Evolutionary conservation across 2,329 filamentous ascomycete genomes (phyloP), one percentile per base, ranked within the genome.

Genomic region (Claviceps sorghi): DNA sequence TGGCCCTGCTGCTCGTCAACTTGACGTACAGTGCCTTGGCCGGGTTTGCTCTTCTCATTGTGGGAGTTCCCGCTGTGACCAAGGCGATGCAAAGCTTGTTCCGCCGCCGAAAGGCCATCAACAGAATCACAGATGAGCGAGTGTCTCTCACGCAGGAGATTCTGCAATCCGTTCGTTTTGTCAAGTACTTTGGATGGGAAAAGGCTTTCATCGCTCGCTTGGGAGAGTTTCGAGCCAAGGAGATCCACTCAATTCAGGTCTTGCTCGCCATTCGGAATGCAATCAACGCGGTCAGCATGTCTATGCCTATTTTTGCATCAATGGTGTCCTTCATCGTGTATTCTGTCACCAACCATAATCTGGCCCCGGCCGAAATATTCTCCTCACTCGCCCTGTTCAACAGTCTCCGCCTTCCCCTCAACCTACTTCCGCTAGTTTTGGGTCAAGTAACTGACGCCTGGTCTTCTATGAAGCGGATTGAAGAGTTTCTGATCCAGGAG

Each of bases 161-260:
- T 50, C 63, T 97, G 15, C 84, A 89, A 59, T 87, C 88, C 0
- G 90, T 96, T 26, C 80, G 90, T 29, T 96, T 97, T 62, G 91
- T 97, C 69, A 97, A 97, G 66, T 96, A 82, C 66, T 97, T 96
- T 64, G 90, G 89, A 8, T 97, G 91, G 91, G 91, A 97, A 65
- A 84, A 78, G 53, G 85, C 87, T 36, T 96, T 97, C 62, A 71
- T 96, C 13, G 75, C 82, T 49, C 82, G 89, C 15, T 75, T 96
- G 17, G 79, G 80, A 49, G 76, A 82, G 26, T 85, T 95, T 55
- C 80, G 91, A 53, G 75, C 74, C 50, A 77, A 77, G 55, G 91
- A 97, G 66, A 89, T 97, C 55, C 72, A 76, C 53, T 80, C 84
- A n/a, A 89, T 97, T 53, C 90, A 95, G 64, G 71, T 88, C 15